Base-by-base conservation (phyloP, 164 flowering plant species). In the Taxillus chinensis region DNA sequence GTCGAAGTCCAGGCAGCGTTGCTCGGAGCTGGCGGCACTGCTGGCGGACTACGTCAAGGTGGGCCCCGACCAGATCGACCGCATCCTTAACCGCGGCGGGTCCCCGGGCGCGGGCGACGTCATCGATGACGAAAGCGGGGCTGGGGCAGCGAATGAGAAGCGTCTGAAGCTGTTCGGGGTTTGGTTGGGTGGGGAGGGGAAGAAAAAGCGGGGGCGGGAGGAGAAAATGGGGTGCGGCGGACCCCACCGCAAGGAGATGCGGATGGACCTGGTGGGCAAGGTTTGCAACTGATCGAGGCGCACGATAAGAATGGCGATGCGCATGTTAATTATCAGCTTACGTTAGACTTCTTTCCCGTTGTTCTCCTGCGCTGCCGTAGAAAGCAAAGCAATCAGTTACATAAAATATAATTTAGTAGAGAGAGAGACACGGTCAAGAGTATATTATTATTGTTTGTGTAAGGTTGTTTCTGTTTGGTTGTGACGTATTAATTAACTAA, bases 161-260 rank as follows among this genome's bases (percentile, higher is more conserved):
- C 61, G 73, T 41, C 60, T 77, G 79, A 88, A 86, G 69, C 74
- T 88, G 73, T 88, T 88, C 69, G 95, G 95, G 42, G 95, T 86
- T 41, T 74, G 81, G 84, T 16, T 88, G 82, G 82, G 73, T 53
- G 75, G 61, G 7, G 43, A 56, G 10, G 52, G 52, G 52, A 49
- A 49, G 52, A 49, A 27, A 27, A 49, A 49, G 52, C 52, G 74
- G 67, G 65, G 54, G 41, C 70, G 70, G 5, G 70, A 69, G 14
- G 73, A 69, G 59, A 60, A 67, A 12, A 55, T 45, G 11, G 77
- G 65, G 45, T 54, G 53, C 13, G 46, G 46, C 13, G 75, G 65
- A 58, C 66, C 51, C 2, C 68, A 54, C 4, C 17, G 45, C 51
- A 79, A 79, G 70, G 76, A 70, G 55, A 75, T 71, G 68, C 64